phyloP scores from a whole-genome alignment of 345 rosid genomes.

The Euphorbia pulcherrima region DNA sequence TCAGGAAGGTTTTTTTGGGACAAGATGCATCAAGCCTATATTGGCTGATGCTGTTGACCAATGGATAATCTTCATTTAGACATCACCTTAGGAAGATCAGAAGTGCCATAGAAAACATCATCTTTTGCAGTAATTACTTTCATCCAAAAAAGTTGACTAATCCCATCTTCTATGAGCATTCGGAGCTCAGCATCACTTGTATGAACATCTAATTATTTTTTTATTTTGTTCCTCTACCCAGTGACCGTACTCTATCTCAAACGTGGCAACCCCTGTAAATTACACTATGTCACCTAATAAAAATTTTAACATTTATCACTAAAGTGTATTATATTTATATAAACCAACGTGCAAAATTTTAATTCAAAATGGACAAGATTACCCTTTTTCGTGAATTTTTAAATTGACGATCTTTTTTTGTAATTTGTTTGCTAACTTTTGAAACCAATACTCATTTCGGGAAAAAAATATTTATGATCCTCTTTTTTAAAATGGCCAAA shows the following conservation, averaged over 20 bases:
- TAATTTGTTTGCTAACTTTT: too few relatives aligned
- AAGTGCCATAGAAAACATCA: constrained; percentile 81
- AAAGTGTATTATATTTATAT: too few relatives aligned
- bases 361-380: too few relatives aligned
- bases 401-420: too few relatives aligned
- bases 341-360: too few relatives aligned
- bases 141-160: constrained; percentile 79
- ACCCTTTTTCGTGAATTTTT: too few relatives aligned
- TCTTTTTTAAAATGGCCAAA: background rate
- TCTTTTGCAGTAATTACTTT: constrained; percentile 68
- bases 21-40: too few relatives aligned
- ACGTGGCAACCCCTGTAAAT: constrained; percentile 56
- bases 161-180: constrained; percentile 53
- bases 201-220: constrained; percentile 55
- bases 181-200: constrained; percentile 56
- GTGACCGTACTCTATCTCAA: constrained; percentile 81
- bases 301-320: too few relatives aligned
- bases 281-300: constrained; percentile 6
- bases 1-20: too few relatives aligned
- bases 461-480: too few relatives aligned
- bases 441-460: too few relatives aligned
- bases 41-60: background rate
- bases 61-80: constrained; percentile 2
- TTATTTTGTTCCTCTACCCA: constrained; percentile 82
- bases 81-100: constrained; percentile 84